These are phyloP conservation scores for Cymbidium sinense DNA, from an alignment of 106 monocot genomes.

Conservation along the genomic window DNA sequence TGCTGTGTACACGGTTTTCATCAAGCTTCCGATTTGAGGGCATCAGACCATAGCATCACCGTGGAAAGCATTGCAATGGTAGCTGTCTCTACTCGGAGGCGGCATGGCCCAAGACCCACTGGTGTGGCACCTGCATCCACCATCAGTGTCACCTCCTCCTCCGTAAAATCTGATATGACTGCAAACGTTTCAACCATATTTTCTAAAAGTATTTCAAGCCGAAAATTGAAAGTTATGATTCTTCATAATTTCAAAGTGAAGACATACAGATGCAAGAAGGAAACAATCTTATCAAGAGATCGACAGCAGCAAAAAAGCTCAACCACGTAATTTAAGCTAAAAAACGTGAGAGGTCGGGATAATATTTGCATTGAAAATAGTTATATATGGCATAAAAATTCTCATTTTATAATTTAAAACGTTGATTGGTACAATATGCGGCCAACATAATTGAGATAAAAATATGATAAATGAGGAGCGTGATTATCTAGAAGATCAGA, in stretches of 20 bases:
- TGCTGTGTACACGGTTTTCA: no score
- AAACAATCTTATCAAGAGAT: no score
- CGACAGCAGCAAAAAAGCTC: not conserved
- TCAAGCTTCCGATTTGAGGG: conserved; percentile 13
- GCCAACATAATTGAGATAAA: not conserved
- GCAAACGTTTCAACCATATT: not conserved
- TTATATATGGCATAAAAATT: no score
- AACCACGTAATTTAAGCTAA: not conserved
- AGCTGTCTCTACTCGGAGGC: conserved; percentile 94
- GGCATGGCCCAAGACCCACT: conserved; percentile 74
- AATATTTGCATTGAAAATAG: not conserved
- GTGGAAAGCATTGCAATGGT: conserved; percentile 64
- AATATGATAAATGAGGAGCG: not conserved
- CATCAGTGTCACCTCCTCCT: conserved; percentile 66
- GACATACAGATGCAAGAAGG: no score
- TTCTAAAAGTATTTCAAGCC: not conserved
- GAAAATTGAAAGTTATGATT: not conserved
- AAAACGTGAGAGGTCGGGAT: not conserved
- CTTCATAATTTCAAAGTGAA: no score
- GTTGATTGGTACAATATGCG: no score
- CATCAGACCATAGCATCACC: conserved; percentile 83
- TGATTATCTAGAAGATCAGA: not conserved
- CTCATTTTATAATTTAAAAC: no score
- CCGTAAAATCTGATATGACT: conserved; percentile 63
- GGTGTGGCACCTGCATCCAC: conserved; percentile 52